Evolutionary conservation across 257 asterid genomes (phyloP), one percentile per base, ranked within the genome.

Genomic region (Solanum chmielewskii): DNA sequence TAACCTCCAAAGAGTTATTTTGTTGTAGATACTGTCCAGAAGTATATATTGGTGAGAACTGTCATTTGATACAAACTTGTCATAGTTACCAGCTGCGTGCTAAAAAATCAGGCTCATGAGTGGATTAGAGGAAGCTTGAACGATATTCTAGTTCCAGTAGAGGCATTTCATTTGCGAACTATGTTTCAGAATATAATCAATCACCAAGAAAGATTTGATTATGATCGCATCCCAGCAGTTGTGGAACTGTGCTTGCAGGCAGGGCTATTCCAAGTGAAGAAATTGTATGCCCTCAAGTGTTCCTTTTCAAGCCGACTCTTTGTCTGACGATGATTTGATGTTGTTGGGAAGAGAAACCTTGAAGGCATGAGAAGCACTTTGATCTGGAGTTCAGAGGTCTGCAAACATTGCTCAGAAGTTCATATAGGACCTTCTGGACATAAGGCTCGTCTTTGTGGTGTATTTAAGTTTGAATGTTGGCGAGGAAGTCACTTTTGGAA

Each of bases 351-450:
- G 27, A 85, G 91, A 73, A 90, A 95, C 99, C 49, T 85, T 95
- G 39, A 88, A 83, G 59, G 96, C 98, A 31, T 95, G 98, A 96
- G 99, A 97, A 90, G 80, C 89, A 0, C 91, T 94, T 64, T 91
- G 95, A 86, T 89, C 92, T 16, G 98, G 98, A 29, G 96, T 97
- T 27, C 88, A 90, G 89, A 97, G 85, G 98, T 93, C 62, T 95
- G 99, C 31, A 91, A 93, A 83, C 91, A 91, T 87, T 97, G 99
- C 85, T 86, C 91, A 1, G 99, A 95, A 91, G 99, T 97, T 74
- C 98, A 93, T 12, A 96, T 97, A 42, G 98, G 98, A 41, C 94
- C 94, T 41, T 97, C 95, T 3, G 97, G 99, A 49, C 98, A 97
- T 86, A 92, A 88, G 85, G 98, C 99, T 88, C 94, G 96, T 56